A percentile compares a stretch with the other conserved stretches of the same genome.
phyloP scores from a whole-genome alignment of 2,329 filamentous ascomycete species.

The Hymenoscyphus occultus region DNA sequence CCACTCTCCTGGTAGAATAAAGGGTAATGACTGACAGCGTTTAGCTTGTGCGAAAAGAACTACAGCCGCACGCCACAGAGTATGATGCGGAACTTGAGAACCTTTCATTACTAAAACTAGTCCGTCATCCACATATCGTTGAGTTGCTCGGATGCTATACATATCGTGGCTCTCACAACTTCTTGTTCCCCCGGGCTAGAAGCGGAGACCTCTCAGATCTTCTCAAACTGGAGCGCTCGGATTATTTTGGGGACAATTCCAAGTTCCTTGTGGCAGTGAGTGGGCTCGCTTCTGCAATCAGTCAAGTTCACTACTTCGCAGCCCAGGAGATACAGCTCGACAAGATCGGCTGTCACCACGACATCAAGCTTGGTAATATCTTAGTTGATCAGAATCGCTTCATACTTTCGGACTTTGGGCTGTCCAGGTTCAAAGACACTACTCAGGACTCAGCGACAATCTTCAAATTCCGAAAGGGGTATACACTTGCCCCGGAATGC shows the following conservation, averaged over 20 bases:
- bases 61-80: not conserved
- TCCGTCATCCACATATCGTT: constrained; percentile 29
- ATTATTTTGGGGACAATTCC: constrained; percentile 13
- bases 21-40: not conserved
- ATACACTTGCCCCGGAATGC: too few species aligned
- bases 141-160: constrained; percentile 28
- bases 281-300: constrained; percentile 31
- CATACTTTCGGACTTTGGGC: constrained; percentile 34
- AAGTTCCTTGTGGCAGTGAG: constrained; percentile 25
- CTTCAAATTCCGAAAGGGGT: not conserved
- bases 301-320: constrained; percentile 26
- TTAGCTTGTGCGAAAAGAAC: not conserved
- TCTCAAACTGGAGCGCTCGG: constrained; percentile 8
- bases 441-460: constrained; percentile 14
- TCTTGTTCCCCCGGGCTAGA: constrained; percentile 29
- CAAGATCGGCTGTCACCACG: constrained; percentile 35
- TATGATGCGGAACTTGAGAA: not conserved
- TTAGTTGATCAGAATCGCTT: constrained; percentile 28
- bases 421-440: constrained; percentile 24
- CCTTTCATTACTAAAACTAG: constrained; percentile 19
- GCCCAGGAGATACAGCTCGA: constrained; percentile 22
- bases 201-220: constrained; percentile 22
- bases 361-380: constrained; percentile 34
- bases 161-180: constrained; percentile 20
- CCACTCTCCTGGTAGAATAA: not conserved